A percentile compares a stretch with the other conserved stretches of the same genome.
These are phyloP conservation scores for Solanum chacoense DNA, from an alignment of 305 asterid species.

Conservation along the genomic window DNA sequence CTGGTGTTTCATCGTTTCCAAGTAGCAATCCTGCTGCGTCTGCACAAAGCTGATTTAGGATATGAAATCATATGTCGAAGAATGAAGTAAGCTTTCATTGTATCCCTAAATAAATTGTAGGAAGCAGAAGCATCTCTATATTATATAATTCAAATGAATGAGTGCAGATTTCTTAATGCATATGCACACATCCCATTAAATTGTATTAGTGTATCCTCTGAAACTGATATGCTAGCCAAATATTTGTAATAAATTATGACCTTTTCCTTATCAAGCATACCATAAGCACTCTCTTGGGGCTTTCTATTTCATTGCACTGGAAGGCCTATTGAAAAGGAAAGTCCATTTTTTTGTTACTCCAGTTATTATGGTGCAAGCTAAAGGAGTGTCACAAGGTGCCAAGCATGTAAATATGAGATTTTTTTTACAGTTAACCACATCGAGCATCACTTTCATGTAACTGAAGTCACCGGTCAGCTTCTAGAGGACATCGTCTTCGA, in stretches of 20 bases:
- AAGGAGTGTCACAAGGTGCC: neutral
- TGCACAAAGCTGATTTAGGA: conserved; percentile 45
- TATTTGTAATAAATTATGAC: neutral
- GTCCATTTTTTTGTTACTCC: neutral
- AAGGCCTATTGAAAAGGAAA: neutral
- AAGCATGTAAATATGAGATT: neutral
- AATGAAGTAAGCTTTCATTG: conserved; percentile 1
- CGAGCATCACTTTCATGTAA: neutral
- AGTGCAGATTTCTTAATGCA: neutral
- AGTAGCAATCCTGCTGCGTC: conserved; percentile 68
- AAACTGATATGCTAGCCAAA: neutral
- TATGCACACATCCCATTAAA: neutral
- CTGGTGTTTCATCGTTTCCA: conserved; percentile 43
- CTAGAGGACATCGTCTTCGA: neutral
- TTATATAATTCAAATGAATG: neutral
- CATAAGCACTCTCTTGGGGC: neutral
- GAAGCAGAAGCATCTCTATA: neutral
- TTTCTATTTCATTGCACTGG: neutral
- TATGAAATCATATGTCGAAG: neutral
- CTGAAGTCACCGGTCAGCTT: neutral
- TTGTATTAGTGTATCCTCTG: neutral
- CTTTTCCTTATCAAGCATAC: neutral
- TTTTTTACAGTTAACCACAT: neutral
- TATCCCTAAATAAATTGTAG: neutral
- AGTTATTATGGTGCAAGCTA: neutral